These are phyloP conservation scores for Umbelopsis isabellina DNA, from an alignment of 192 early-diverging fungal genomes.

Conservation along the genomic window DNA sequence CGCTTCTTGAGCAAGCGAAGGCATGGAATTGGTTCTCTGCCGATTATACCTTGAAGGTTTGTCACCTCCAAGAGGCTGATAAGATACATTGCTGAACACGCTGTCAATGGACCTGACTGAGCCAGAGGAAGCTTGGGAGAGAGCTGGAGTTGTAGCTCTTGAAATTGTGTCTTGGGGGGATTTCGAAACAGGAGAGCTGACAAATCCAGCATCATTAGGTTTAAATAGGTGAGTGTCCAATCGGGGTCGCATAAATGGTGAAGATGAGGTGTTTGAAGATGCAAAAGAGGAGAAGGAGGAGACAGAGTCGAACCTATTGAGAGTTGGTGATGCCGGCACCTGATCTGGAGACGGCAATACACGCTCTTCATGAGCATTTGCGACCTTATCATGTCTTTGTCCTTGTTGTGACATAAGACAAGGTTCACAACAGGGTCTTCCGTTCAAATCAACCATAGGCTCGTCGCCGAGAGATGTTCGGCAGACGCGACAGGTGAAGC, in stretches of 20 bases:
- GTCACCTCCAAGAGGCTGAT: slow-evolving; percentile 5
- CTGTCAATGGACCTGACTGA: slow-evolving; percentile 9
- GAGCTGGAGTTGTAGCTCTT: neutral
- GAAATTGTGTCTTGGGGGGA: slow-evolving; percentile 5
- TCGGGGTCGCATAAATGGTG: slow-evolving; percentile 12
- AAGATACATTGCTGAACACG: slow-evolving; percentile 3
- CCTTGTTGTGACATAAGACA: slow-evolving; percentile 48
- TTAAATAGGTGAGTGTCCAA: slow-evolving; percentile 6
- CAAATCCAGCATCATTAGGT: neutral
- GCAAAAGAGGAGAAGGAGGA: slow-evolving; percentile 13
- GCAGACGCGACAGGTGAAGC: slow-evolving; percentile 50
- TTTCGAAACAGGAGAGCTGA: slow-evolving; percentile 3
- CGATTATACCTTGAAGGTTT: slow-evolving; percentile 4
- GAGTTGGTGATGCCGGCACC: neutral
- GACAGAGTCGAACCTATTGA: neutral
- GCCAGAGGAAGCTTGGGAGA: slow-evolving; percentile 7
- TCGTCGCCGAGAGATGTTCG: slow-evolving; percentile 29
- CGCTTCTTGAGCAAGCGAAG: slow-evolving; percentile 2
- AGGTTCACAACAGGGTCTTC: slow-evolving; percentile 51
- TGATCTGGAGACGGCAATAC: slow-evolving; percentile 2
- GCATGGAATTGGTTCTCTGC: slow-evolving; percentile 7
- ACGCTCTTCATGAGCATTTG: neutral
- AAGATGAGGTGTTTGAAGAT: slow-evolving; percentile 5
- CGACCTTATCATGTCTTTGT: slow-evolving; percentile 13
- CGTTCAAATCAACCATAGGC: slow-evolving; percentile 50